Evolutionary conservation across 306 rosid genomes (phyloP).

Genomic region (Vigna nakashimae): DNA sequence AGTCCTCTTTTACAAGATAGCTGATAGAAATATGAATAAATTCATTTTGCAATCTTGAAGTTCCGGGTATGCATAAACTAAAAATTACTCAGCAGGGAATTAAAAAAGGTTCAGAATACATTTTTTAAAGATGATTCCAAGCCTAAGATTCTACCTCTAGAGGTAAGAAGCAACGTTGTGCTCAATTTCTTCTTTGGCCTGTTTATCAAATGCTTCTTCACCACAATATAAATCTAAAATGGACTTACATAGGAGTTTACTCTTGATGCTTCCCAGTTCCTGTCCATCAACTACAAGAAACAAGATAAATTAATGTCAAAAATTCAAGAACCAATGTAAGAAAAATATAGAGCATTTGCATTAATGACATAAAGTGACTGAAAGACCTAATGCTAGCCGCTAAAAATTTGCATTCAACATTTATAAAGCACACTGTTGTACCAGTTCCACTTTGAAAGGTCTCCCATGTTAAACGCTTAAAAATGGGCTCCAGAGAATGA

Average conservation of each 20-base stretch:
- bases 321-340: conserved; percentile 22
- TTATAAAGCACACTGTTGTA: background rate
- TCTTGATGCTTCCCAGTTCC: conserved; percentile 91
- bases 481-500: conserved; percentile 8
- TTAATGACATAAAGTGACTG: background rate
- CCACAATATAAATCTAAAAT: conserved; percentile 87
- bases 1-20: background rate
- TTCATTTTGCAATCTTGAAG: conserved; percentile 12
- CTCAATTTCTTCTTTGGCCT: conserved; percentile 84
- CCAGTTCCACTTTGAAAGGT: conserved; percentile 11
- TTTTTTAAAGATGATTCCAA: conserved; percentile 19
- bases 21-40: conserved; percentile 17
- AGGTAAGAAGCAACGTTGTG: conserved; percentile 65
- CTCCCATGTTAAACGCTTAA: background rate
- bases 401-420: conserved; percentile 9
- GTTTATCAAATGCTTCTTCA: conserved; percentile 84
- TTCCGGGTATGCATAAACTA: conserved; percentile 6
- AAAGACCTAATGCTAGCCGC: conserved; percentile 25
- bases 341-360: conserved; percentile 6
- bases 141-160: conserved; percentile 40
- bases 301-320: conserved; percentile 13
- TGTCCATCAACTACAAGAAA: conserved; percentile 82
- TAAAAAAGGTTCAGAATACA: conserved; percentile 15
- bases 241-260: conserved; percentile 76
- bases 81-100: conserved; percentile 15